Base-by-base conservation (phyloP, 768 basidiomycete genomes). In the Rhodotorula babjevae region DNA sequence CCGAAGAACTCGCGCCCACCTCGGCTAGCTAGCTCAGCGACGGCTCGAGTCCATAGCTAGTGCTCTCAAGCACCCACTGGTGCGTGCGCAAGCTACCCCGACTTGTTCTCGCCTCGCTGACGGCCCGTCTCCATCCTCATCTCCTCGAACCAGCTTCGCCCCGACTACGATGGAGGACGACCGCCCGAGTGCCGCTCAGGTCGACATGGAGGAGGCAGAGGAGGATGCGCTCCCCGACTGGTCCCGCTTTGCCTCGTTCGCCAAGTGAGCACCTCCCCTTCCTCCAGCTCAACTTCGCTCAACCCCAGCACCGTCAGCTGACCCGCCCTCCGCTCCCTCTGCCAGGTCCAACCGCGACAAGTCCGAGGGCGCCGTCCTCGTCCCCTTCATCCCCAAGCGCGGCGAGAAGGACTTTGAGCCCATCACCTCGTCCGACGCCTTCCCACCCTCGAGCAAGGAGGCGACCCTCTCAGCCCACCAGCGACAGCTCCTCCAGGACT, bases 321-420 rank as follows among this genome's bases (percentile, higher is more conserved):
- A 56, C 55, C 7, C 53, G 12, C 53, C n/a, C 16, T 3, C 18
- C 49, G 5, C n/a, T 36, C 7, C 23, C 16, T n/a, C n/a, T 12
- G 11, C n/a, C 62, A 70, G 73, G 15, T n/a, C 57, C 15, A 70
- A 69, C 47, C 50, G 42, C 36, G 69, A 74, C 29, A 53, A 60
- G 50, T 58, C 40, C 11, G 27, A 60, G 3, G n/a, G 36, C 58
- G 33, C 49, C 36, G 40, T 52, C 6, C 65, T 66, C 23, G 73
- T 72, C 18, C 74, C 74, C 7, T 76, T 76, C 74, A 76, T 99
- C 63, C 96, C 96, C 12, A 94, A 91, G 81, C 87, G 96, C 40
- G 96, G 96, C 3, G 96, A 98, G 81, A 98, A 99, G 80, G 94
- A 98, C 75, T 98, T 93, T 76, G 95, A 98, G 80, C 96, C 96